Conservation (phyloP, 495 filamentous ascomycete species). For the Aspergillus sclerotioniger region DNA sequence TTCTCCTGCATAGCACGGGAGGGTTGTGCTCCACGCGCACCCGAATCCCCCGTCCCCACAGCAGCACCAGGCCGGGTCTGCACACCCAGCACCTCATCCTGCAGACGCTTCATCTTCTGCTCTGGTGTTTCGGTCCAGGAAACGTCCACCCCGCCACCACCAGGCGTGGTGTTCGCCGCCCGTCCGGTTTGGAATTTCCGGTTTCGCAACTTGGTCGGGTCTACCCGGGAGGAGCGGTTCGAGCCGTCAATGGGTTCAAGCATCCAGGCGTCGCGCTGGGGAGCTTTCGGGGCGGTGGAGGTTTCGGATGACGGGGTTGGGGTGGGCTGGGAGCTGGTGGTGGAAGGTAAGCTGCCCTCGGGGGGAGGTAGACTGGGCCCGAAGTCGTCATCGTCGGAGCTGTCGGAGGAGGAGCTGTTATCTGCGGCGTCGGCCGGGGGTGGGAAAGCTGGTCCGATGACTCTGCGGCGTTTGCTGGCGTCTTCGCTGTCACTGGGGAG, state of each 20-base stretch:
- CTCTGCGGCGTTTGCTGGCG: slow-evolving; percentile 26
- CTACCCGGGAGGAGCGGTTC: slow-evolving; percentile 63
- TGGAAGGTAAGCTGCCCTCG: slow-evolving; percentile 24
- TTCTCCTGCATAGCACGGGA: slow-evolving; percentile 47
- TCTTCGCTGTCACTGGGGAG: slow-evolving; percentile 2
- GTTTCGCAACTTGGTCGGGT: slow-evolving; percentile 78
- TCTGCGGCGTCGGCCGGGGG: slow-evolving; percentile 23
- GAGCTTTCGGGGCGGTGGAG: slow-evolving; percentile 24
- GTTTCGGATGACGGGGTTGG: slow-evolving; percentile 21
- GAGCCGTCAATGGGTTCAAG: slow-evolving; percentile 70
- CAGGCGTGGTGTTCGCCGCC: slow-evolving; percentile 42
- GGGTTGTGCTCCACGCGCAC: background rate
- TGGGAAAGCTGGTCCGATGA: slow-evolving; percentile 36
- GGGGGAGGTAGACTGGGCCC: slow-evolving; percentile 76
- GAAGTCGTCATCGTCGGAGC: slow-evolving; percentile 64
- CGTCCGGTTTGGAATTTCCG: slow-evolving; percentile 83
- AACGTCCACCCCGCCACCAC: slow-evolving; percentile 43
- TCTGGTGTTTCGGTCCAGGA: slow-evolving; percentile 94
- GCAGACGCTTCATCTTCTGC: slow-evolving; percentile 75
- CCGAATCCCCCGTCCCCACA: background rate
- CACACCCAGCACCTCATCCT: slow-evolving; percentile 78
- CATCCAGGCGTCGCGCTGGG: slow-evolving; percentile 90
- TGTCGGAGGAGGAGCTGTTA: slow-evolving; percentile 27
- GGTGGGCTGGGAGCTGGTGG: slow-evolving; percentile 18
- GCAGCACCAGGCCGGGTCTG: background rate